Conservation (phyloP, 768 basidiomycete genomes). For the Tremella yokohamensis region DNA sequence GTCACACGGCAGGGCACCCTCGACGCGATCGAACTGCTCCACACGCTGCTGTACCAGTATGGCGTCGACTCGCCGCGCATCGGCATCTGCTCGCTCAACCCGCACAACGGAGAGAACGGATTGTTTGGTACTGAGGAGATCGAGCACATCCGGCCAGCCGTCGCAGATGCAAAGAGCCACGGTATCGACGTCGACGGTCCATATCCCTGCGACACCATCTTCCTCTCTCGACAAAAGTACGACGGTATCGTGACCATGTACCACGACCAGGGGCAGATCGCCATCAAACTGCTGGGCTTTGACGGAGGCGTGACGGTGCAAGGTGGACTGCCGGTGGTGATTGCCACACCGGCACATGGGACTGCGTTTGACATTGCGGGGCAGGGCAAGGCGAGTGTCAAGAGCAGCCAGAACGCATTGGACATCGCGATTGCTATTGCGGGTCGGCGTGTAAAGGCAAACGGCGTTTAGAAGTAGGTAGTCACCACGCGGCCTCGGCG, state of each 20-base stretch:
- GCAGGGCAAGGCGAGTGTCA: slow-evolving; percentile 58
- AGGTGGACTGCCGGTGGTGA: slow-evolving; percentile 9
- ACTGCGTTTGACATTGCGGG: slow-evolving; percentile 62
- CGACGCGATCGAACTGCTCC: slow-evolving; percentile 8
- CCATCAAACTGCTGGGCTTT: slow-evolving; percentile 13
- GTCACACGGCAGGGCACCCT: background rate
- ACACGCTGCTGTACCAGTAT: slow-evolving; percentile 6
- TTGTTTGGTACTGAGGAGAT: slow-evolving; percentile 14
- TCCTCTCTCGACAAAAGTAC: slow-evolving; percentile 8
- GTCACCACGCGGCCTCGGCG: too few relatives aligned
- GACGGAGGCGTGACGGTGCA: slow-evolving; percentile 13
- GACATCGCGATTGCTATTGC: slow-evolving; percentile 53
- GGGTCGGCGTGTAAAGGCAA: too few relatives aligned
- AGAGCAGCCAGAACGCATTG: slow-evolving; percentile 52
- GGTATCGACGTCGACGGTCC: slow-evolving; percentile 8
- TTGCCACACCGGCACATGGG: slow-evolving; percentile 55
- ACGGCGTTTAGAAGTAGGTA: too few relatives aligned
- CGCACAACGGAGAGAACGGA: slow-evolving; percentile 11
- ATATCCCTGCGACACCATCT: slow-evolving; percentile 12
- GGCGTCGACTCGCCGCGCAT: slow-evolving; percentile 6
- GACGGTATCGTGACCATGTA: slow-evolving; percentile 14
- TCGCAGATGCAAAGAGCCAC: background rate
- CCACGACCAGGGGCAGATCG: slow-evolving; percentile 13
- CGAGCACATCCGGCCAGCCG: slow-evolving; percentile 6
- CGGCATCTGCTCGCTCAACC: slow-evolving; percentile 10